Evolutionary conservation across 345 rosid species (phyloP).

Genomic region (Lagerstroemia speciosa): DNA sequence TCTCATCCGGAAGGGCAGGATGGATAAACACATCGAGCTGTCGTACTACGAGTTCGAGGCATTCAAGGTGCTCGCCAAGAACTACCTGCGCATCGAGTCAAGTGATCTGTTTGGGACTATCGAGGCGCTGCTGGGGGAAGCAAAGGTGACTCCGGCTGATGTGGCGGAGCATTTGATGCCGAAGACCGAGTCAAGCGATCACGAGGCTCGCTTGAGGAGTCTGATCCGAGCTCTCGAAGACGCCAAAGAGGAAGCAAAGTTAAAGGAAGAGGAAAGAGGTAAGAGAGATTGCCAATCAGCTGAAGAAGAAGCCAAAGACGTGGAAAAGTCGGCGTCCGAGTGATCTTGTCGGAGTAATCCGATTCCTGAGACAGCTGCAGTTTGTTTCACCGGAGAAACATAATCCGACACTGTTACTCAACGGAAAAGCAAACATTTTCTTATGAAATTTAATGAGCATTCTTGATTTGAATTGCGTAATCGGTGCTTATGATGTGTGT

Average conservation of each 20-base stretch:
- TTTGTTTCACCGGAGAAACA: no score
- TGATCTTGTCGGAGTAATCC: no score
- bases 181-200: conserved; percentile 4
- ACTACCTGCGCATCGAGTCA: conserved; percentile 17
- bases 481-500: no score
- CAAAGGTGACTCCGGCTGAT: conserved; percentile 30
- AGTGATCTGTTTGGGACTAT: conserved; percentile 15
- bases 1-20: conserved; percentile 27
- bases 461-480: no score
- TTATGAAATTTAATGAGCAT: no score
- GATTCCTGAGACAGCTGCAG: no score
- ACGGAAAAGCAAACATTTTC: no score
- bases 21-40: conserved; percentile 32
- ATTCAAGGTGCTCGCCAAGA: conserved; percentile 27
- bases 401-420: no score
- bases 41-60: conserved; percentile 27
- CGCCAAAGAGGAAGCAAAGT: conserved; percentile 14
- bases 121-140: conserved; percentile 14
- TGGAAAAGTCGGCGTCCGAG: no score
- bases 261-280: not conserved
- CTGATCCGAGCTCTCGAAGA: conserved; percentile 20
- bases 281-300: no score
- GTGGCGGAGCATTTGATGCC: conserved; percentile 38
- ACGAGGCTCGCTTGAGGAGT: conserved; percentile 12
- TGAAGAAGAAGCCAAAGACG: not conserved